Conservation (phyloP, 352 stramenopile species). For the Pythium phragmitis region DNA sequence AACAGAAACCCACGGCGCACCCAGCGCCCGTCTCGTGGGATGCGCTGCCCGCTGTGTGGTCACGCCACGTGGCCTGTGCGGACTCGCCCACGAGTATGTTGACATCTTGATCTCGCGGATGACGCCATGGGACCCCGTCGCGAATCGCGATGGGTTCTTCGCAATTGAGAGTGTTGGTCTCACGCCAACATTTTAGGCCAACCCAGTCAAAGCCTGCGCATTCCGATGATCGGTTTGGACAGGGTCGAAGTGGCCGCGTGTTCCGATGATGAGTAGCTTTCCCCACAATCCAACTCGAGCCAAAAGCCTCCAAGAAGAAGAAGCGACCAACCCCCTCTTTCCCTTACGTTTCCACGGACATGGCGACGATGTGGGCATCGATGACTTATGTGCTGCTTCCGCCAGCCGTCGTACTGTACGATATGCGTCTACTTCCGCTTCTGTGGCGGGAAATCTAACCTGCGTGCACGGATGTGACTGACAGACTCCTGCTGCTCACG, state of each 20-base stretch:
- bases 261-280: not conserved
- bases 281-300: conserved; percentile 5
- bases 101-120: not conserved
- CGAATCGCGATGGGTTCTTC: conserved; percentile 7
- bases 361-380: conserved; percentile 73
- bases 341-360: conserved; percentile 13
- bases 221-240: conserved; percentile 1
- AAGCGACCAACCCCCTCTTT: not conserved
- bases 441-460: not conserved
- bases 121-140: not conserved
- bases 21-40: not conserved
- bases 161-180: conserved; percentile 1
- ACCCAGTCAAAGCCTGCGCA: not conserved
- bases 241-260: not conserved
- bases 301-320: not conserved
- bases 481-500: conserved; percentile 70
- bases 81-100: not conserved
- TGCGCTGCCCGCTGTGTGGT: not conserved
- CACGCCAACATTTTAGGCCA: not conserved
- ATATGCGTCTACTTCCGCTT: conserved; percentile 1
- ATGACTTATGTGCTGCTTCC: conserved; percentile 79
- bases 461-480: not conserved
- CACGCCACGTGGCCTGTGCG: not conserved
- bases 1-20: not conserved
- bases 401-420: conserved; percentile 76